These are phyloP conservation scores for Globisporangium nodosum DNA, from an alignment of 352 stramenopile species.

Conservation along the genomic window DNA sequence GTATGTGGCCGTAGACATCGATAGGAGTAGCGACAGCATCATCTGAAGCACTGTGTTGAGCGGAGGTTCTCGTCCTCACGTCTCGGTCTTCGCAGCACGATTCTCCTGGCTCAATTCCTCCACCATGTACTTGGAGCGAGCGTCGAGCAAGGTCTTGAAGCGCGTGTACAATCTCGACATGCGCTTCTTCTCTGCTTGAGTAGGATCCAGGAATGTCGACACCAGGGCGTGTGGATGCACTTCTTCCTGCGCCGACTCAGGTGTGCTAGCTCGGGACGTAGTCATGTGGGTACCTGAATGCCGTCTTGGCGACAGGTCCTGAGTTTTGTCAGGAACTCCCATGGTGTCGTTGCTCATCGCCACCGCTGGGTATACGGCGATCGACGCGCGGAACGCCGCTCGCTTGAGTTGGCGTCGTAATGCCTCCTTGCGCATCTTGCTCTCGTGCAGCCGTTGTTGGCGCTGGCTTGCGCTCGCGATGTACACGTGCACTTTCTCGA, in stretches of 20 bases:
- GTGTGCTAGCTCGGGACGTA: neutral
- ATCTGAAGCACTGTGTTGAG: too few species aligned
- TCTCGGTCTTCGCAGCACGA: too few species aligned
- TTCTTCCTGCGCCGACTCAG: neutral
- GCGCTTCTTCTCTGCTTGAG: conserved; percentile 45
- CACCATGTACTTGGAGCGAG: conserved; percentile 19
- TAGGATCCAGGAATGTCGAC: conserved; percentile 32
- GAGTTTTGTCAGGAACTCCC: neutral
- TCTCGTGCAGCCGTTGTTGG: conserved; percentile 15
- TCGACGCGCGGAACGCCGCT: conserved; percentile 49
- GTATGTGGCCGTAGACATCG: too few species aligned
- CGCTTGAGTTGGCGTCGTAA: conserved; percentile 37
- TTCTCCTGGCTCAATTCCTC: conserved; percentile 3
- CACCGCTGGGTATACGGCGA: conserved; percentile 21
- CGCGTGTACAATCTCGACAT: conserved; percentile 58
- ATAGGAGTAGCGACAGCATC: too few species aligned
- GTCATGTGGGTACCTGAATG: neutral
- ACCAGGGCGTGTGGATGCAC: conserved; percentile 10
- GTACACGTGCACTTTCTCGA: conserved; percentile 54
- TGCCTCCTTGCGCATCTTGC: conserved; percentile 12
- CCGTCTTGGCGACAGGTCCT: neutral
- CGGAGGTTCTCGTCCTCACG: too few species aligned
- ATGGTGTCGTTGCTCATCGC: neutral
- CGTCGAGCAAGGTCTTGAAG: conserved; percentile 56
- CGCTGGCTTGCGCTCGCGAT: conserved; percentile 21